Base-by-base conservation (phyloP, 331 rosid species). In the Acacia pycnantha region DNA sequence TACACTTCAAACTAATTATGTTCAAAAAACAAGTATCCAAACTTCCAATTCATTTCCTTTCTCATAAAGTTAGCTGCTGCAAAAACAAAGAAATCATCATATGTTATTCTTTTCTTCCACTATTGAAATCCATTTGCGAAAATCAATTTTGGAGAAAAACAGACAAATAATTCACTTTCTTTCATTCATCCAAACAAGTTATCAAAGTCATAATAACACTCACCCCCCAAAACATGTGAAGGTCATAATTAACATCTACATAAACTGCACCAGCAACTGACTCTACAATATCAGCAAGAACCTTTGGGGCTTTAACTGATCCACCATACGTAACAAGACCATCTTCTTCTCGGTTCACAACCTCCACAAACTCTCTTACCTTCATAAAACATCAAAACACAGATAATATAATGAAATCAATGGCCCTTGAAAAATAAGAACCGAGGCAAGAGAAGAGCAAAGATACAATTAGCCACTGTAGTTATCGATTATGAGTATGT, bases 201-300 rank as follows among this genome's bases (percentile, higher is more conserved):
- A 35, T 31, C 22, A 27, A 27, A 43, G 11, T 12, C 31, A 70
- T 47, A 47, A 18, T 47, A 11, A 46, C 9, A 85, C 97, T 21
- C 67, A 91, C 98, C 97, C 76, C 84, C 98, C 98, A 93, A 8
- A 90, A 74, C 37, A 9, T 74, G 31, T 88, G 74, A 4, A 93
- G 88, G 74, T 91, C 89, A 31, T 84, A 88, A 35, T 56, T 51
- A 77, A 87, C 44, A 12, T 93, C 97, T 3, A 91, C 71, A 37
- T 88, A 94, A 6, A 94, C 31, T 3, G 97, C 97, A 43, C 88
- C 98, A 35, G 89, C 92, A 15, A 91, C 6, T 4, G 97, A 94
- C 84, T 94, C 98, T 0, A 91, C 92, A 73, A 94, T 80, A 75
- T 94, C 97, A 1, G 97, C 97, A 56, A 94, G 98, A 84, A 93